Percentiles rank a stretch among this genome's conserved stretches.
phyloP scores from a whole-genome alignment of 495 filamentous ascomycete genomes.

The Oidiodendron maius region DNA sequence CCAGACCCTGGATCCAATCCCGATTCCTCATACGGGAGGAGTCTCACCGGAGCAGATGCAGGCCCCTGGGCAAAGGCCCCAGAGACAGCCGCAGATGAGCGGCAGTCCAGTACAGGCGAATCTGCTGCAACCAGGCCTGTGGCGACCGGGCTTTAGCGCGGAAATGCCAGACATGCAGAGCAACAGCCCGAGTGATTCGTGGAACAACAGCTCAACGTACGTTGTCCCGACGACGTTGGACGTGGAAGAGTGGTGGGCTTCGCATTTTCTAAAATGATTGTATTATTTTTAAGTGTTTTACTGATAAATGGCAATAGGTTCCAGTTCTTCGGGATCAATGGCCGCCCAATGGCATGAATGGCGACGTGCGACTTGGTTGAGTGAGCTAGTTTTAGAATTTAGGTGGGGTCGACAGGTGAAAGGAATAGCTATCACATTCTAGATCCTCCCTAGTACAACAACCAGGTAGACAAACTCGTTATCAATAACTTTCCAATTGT shows the following conservation, averaged over 20 bases:
- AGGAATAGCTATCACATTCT: too few species aligned
- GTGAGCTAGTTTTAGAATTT: too few species aligned
- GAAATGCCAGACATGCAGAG: slow-evolving; percentile 37
- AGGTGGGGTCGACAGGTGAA: too few species aligned
- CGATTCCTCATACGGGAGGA: slow-evolving; percentile 44
- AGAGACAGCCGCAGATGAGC: slow-evolving; percentile 47
- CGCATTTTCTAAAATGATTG: slow-evolving; percentile 1
- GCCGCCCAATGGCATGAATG: slow-evolving; percentile 48
- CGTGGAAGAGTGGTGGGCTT: slow-evolving; percentile 93
- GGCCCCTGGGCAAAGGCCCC: slow-evolving; percentile 45
- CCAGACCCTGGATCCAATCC: slow-evolving; percentile 44
- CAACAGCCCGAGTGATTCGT: slow-evolving; percentile 82
- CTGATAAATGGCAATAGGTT: slow-evolving; percentile 51
- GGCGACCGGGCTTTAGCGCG: slow-evolving; percentile 18
- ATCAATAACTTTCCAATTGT: too few species aligned
- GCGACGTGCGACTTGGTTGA: slow-evolving; percentile 13
- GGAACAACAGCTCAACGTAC: slow-evolving; percentile 77
- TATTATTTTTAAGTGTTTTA: background rate
- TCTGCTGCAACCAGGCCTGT: slow-evolving; percentile 20
- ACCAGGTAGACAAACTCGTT: too few species aligned
- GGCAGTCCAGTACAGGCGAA: slow-evolving; percentile 17
- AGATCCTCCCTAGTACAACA: too few species aligned
- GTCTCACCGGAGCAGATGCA: slow-evolving; percentile 12
- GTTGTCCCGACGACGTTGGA: slow-evolving; percentile 87
- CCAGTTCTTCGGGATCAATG: slow-evolving; percentile 89